A percentile compares a stretch with the other conserved stretches of the same genome.
Conservation (phyloP, 306 rosid species). For the Cicer arietinum region DNA sequence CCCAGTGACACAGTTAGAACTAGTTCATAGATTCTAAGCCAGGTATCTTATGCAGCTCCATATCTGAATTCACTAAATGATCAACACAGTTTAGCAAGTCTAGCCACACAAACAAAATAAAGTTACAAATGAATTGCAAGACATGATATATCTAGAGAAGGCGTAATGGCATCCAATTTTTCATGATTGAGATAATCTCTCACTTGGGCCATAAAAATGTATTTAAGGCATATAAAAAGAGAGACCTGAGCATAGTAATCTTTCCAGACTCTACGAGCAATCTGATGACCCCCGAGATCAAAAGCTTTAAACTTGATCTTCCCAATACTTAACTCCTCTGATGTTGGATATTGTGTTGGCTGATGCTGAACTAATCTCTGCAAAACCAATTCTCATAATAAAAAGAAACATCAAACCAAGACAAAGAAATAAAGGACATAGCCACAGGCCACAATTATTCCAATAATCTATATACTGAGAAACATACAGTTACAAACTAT, state of each 20-base stretch:
- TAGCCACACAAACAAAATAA: not conserved
- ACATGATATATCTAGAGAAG: not conserved
- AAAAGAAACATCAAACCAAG: constrained; percentile 38
- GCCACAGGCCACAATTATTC: constrained; percentile 20
- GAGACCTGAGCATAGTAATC: constrained; percentile 90
- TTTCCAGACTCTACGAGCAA: constrained; percentile 95
- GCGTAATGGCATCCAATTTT: not conserved
- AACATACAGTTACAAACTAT: constrained; percentile 5
- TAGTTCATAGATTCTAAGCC: constrained; percentile 5
- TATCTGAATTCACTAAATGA: not conserved
- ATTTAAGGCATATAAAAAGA: not conserved
- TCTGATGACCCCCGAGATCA: constrained; percentile 89
- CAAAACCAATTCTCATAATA: constrained; percentile 51
- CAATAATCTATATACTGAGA: not conserved
- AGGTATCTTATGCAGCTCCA: not conserved
- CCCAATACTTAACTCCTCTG: constrained; percentile 94
- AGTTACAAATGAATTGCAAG: not conserved
- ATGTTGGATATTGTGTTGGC: constrained; percentile 91
- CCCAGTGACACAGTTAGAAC: constrained; percentile 17
- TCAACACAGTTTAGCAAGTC: constrained; percentile 18
- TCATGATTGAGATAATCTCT: constrained; percentile 5
- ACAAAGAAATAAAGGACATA: not conserved
- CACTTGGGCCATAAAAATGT: not conserved
- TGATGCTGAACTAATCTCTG: constrained; percentile 97
- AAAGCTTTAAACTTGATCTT: constrained; percentile 92